A percentile compares a stretch with the other conserved stretches of the same genome.
phyloP scores from a whole-genome alignment of 2,329 filamentous ascomycete species.

The Microdochium trichocladiopsis region DNA sequence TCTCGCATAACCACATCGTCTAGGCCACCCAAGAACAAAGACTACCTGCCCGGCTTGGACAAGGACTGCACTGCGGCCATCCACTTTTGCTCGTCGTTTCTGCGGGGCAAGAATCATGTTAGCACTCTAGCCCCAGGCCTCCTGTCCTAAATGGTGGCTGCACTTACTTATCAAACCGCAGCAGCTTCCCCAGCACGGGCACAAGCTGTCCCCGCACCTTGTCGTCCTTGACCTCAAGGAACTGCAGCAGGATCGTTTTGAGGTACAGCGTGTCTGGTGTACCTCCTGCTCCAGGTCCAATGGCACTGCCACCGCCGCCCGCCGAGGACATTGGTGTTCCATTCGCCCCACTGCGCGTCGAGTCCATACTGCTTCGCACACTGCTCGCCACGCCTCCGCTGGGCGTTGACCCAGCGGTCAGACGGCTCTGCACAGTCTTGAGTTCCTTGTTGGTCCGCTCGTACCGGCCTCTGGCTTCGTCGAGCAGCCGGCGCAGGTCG shows the following conservation, averaged over 20 bases:
- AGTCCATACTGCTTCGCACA: constrained; percentile 36
- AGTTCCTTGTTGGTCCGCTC: constrained; percentile 72
- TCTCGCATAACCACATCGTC: no score
- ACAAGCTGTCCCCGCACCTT: constrained; percentile 70
- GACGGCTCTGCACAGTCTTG: constrained; percentile 42
- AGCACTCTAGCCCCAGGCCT: constrained; percentile 6
- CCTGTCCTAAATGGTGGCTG: neutral
- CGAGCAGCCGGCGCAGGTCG: constrained; percentile 68
- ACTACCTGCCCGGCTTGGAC: constrained; percentile 14
- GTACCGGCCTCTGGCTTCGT: constrained; percentile 69
- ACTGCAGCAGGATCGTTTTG: constrained; percentile 76
- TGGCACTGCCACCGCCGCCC: constrained; percentile 11
- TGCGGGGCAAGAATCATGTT: constrained; percentile 12
- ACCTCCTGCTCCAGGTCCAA: constrained; percentile 14
- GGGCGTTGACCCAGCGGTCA: constrained; percentile 15
- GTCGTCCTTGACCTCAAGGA: constrained; percentile 74
- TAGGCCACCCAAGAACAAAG: neutral
- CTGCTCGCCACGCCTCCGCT: constrained; percentile 23
- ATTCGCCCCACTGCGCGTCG: constrained; percentile 34
- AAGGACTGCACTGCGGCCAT: constrained; percentile 60
- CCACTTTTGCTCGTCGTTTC: constrained; percentile 78
- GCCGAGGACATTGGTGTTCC: constrained; percentile 10
- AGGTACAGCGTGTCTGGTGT: constrained; percentile 54
- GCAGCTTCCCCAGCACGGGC: constrained; percentile 67
- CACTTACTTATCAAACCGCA: constrained; percentile 70